A percentile compares a stretch with the other conserved stretches of the same genome.
These are phyloP conservation scores for Botryosphaeria dothidea DNA, from an alignment of 2,329 filamentous ascomycete genomes.

Conservation along the genomic window DNA sequence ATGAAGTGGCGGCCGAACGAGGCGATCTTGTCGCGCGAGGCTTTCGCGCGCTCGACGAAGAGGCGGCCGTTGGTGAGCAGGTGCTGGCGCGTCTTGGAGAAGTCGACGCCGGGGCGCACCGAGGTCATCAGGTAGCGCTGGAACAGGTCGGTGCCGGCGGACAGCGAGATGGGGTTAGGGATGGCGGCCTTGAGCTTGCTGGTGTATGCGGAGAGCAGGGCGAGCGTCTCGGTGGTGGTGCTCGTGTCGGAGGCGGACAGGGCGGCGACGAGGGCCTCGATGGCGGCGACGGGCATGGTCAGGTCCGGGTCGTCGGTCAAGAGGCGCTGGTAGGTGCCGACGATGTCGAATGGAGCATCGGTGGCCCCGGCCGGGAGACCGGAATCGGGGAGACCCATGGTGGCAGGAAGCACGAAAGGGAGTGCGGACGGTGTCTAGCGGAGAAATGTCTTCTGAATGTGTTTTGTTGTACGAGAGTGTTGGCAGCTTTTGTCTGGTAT, in stretches of 20 bases:
- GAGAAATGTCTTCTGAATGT: not conserved
- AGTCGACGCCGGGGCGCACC: slow-evolving; percentile 63
- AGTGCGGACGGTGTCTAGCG: not conserved
- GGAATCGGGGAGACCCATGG: slow-evolving; percentile 8
- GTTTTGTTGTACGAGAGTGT: not conserved
- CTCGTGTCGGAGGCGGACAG: slow-evolving; percentile 77
- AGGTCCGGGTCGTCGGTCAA: slow-evolving; percentile 74
- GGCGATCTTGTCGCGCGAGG: slow-evolving; percentile 80
- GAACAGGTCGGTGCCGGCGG: slow-evolving; percentile 93
- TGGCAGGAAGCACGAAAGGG: not conserved
- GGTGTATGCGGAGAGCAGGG: slow-evolving; percentile 77
- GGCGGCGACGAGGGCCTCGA: slow-evolving; percentile 85
- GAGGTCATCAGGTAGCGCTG: slow-evolving; percentile 86
- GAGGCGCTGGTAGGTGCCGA: slow-evolving; percentile 65
- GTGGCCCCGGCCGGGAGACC: not conserved
- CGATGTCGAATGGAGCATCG: slow-evolving; percentile 52
- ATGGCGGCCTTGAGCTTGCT: slow-evolving; percentile 75
- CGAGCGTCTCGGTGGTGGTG: slow-evolving; percentile 92
- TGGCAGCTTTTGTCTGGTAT: not conserved
- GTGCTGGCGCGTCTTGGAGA: slow-evolving; percentile 80
- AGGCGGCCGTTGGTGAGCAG: slow-evolving; percentile 81
- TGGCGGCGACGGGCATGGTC: slow-evolving; percentile 93
- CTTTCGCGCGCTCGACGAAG: slow-evolving; percentile 85
- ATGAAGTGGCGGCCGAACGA: slow-evolving; percentile 77
- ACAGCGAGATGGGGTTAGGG: slow-evolving; percentile 86